A percentile compares a stretch with the other conserved stretches of the same genome.
Conservation (phyloP, 2,329 filamentous ascomycete genomes). For the Eutypella sp. region DNA sequence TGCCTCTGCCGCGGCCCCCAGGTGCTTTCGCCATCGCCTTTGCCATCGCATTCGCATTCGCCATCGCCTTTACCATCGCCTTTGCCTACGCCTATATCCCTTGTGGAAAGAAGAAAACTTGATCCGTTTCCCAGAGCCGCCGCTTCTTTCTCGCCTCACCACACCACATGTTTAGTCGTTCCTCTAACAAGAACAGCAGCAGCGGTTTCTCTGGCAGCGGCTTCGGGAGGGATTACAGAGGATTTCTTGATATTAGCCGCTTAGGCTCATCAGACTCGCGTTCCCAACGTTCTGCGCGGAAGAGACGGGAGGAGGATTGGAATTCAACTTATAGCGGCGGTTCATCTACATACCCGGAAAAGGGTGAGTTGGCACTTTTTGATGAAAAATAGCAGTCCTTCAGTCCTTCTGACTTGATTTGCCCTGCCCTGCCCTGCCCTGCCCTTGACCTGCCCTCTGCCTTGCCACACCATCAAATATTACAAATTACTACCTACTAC, state of each 20-base stretch:
- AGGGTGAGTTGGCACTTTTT: slow-evolving; percentile 30
- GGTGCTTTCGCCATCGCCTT: too few species aligned
- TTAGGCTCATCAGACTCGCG: slow-evolving; percentile 36
- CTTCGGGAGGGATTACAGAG: slow-evolving; percentile 32
- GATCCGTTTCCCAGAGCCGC: slow-evolving; percentile 8
- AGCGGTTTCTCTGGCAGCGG: slow-evolving; percentile 25
- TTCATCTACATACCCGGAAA: slow-evolving; percentile 33
- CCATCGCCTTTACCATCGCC: too few species aligned
- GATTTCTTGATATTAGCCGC: slow-evolving; percentile 33
- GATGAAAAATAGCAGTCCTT: slow-evolving; percentile 3
- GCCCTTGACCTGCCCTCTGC: too few species aligned
- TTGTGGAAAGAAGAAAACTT: neutral
- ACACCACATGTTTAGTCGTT: slow-evolving; percentile 42
- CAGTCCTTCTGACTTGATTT: too few species aligned
- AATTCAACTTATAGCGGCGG: slow-evolving; percentile 20
- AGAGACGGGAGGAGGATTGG: slow-evolving; percentile 22
- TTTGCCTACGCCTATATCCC: too few species aligned
- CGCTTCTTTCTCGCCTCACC: slow-evolving; percentile 4
- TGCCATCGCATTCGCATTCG: too few species aligned
- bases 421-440: slow-evolving; percentile 10
- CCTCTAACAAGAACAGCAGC: slow-evolving; percentile 32
- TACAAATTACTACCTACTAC: too few species aligned
- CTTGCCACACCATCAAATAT: too few species aligned
- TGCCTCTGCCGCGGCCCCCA: too few species aligned
- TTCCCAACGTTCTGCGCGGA: slow-evolving; percentile 24